Base-by-base conservation (phyloP, 306 rosid genomes). In the Ormosia semicastrata region DNA sequence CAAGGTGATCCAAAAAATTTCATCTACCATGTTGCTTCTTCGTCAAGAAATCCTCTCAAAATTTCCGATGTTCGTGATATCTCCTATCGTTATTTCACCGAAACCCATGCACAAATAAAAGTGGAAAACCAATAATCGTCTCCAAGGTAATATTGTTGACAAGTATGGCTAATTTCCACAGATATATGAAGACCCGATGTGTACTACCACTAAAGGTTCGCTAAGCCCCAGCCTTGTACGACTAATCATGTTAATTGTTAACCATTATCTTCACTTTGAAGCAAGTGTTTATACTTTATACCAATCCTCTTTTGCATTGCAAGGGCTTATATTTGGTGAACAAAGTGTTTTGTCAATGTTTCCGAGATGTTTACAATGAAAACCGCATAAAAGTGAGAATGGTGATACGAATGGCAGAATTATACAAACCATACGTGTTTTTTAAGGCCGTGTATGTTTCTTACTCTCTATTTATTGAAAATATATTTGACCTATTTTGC, bases 21-120 rank as follows among this genome's bases (percentile, higher is more conserved):
- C 34, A 83, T 88, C 76, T 88, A 83, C 52, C 92, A 90, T 39
- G 52, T 90, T 41, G 75, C 89, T 14, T 84, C 88, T 2, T 88
- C 92, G 0, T 39, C 54, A 2, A 71, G 69, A 75, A 88, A 84
- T 39, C 89, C 90, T 9, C 14, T 88, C 3, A 83, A 5, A 7
- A 18, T 54, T 33, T 62, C 69, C 5, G 10, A 32, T 8, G 2
- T 83, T 11, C 17, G 0, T 46, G 6, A 63, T 17, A 24, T 77
- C 4, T 0, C 11, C 1, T 62, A 18, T 50, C 34, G 1, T 6
- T 85, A 81, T 72, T 88, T 87, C 37, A 83, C n/a, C 0, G 36
- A 82, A 49, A 66, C 4, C 0, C 90, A 0, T 36, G 10, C 63
- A 52, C 6, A 1, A 8, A 39, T 12, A 44, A 60, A 53, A 78